Base-by-base conservation (phyloP, 2,329 filamentous ascomycete genomes). In the Monilinia fructigena region DNA sequence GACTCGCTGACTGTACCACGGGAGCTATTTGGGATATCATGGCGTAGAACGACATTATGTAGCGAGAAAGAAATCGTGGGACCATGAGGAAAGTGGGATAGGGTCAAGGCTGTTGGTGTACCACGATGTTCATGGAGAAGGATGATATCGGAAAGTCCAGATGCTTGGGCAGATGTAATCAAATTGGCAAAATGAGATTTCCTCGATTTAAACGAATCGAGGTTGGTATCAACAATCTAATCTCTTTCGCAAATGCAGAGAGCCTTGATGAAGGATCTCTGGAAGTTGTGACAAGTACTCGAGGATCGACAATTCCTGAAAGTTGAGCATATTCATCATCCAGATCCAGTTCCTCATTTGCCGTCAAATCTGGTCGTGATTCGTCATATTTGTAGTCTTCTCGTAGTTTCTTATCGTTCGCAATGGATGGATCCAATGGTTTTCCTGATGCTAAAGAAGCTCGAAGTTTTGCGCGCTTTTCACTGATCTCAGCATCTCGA, bases 381-480 rank as follows among this genome's bases (percentile, higher is more conserved):
- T 97, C 94, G 76, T 99, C 95, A 77, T 94, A 99, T 76, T 93
- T 93, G 80, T 90, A 97, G 77, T 98, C 92, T 75, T 91, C 89
- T 54, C 93, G 86, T 65, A 99, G 80, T 40, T 85, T 77, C 78
- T 92, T 92, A 79, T 99, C 94, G 75, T 96, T 90, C 65, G 93
- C 92, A 71, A 98, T 91, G 47, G 85, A 82, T 31, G 90, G 86
- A 72, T 94, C 90, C 58, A 97, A 80, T 11, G 92, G 90, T 76
- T 95, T 96, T 70, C 95, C 95, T 12, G 91, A 92, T 28, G 95
- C 94, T 61, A 98, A 83, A 12, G 93, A 93, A 45, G 89, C 87
- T 77, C 93, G 90, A 65, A 99, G 81, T 77, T 96, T 91, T 50
- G 93, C 90, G 74, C 94, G 85, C 78, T 97, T 97, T 77, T 96